phyloP scores from a whole-genome alignment of 495 filamentous ascomycete genomes.

The Daldinia grandis region DNA sequence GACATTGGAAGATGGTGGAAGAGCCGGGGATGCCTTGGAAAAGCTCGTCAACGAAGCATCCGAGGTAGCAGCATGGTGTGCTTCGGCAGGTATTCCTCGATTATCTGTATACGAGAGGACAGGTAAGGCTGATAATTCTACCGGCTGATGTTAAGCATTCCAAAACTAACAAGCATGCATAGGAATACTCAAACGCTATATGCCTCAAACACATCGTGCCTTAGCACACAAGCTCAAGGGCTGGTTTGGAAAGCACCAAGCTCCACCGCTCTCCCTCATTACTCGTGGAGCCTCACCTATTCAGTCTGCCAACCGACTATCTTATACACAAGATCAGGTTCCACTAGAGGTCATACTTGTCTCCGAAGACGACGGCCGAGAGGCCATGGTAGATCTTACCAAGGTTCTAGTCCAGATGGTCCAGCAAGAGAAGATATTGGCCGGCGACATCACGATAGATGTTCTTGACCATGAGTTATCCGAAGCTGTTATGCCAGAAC shows the following conservation, averaged over 20 bases:
- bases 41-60: conserved; percentile 87
- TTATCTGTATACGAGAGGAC: conserved; percentile 91
- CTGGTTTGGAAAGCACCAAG: conserved; percentile 78
- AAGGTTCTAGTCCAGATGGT: conserved; percentile 95
- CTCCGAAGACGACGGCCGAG: conserved; percentile 85
- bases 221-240: conserved; percentile 76
- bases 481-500: conserved; percentile 77
- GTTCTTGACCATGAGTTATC: conserved; percentile 88
- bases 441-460: conserved; percentile 81
- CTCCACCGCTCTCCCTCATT: conserved; percentile 73
- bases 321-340: conserved; percentile 30
- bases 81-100: conserved; percentile 82
- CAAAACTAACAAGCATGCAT: conserved; percentile 17
- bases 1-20: conserved; percentile 73
- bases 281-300: conserved; percentile 77
- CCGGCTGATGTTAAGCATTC: not conserved
- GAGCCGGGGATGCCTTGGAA: conserved; percentile 73
- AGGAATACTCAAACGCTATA: conserved; percentile 88
- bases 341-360: conserved; percentile 85
- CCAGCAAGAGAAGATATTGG: conserved; percentile 81
- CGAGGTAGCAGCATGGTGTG: conserved; percentile 90
- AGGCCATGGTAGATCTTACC: conserved; percentile 93
- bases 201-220: conserved; percentile 76
- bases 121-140: conserved; percentile 61
- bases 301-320: conserved; percentile 43